Conservation (phyloP, 2,329 filamentous ascomycete species). For the Coniochaeta sp. region DNA sequence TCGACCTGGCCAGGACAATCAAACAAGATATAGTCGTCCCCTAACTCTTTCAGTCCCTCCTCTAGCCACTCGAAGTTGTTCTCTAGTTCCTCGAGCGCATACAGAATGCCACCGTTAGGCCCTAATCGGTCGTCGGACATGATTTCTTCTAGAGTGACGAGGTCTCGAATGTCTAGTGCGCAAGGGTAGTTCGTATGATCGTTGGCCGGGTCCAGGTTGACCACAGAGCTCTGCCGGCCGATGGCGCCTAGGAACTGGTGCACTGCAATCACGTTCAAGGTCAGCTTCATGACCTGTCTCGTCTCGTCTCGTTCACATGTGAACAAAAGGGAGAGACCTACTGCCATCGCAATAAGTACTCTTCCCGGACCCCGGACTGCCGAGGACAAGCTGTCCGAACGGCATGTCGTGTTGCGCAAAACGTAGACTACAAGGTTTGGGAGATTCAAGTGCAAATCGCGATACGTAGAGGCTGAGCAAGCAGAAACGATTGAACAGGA, state of each 20-base stretch:
- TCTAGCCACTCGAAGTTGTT: constrained; percentile 91
- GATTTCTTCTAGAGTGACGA: constrained; percentile 87
- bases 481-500: background rate
- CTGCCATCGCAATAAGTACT: constrained; percentile 97
- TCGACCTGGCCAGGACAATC: constrained; percentile 97
- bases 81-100: constrained; percentile 91
- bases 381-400: constrained; percentile 74
- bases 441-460: background rate
- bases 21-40: constrained; percentile 88
- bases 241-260: constrained; percentile 97
- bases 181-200: constrained; percentile 83
- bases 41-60: constrained; percentile 68
- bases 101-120: constrained; percentile 86
- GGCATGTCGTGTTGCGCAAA: constrained; percentile 35
- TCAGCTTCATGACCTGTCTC: background rate
- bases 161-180: constrained; percentile 80
- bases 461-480: too few relatives aligned
- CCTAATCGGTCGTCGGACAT: constrained; percentile 89
- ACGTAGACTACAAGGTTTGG: background rate
- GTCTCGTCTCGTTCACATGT: background rate
- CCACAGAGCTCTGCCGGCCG: constrained; percentile 85
- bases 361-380: constrained; percentile 92
- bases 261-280: constrained; percentile 41
- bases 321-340: constrained; percentile 28
- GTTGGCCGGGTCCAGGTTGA: constrained; percentile 96